A percentile compares a stretch with the other conserved stretches of the same genome.
Evolutionary conservation across 2,329 filamentous ascomycete genomes (phyloP).

Genomic region (Venturia pyrina): DNA sequence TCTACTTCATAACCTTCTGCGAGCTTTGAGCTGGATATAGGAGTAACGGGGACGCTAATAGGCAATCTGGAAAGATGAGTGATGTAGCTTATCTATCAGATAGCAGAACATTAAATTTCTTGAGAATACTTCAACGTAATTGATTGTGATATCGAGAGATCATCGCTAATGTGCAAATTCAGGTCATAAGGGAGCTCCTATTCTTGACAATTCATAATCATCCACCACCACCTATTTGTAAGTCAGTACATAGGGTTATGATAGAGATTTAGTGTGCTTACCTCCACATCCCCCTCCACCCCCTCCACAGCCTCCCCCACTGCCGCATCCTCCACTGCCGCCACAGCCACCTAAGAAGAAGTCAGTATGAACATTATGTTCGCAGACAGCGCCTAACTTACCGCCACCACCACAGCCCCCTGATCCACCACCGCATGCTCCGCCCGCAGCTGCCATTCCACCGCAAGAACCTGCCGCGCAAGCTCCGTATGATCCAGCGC

Average conservation of each 20-base stretch:
- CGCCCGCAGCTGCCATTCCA: constrained; percentile 24
- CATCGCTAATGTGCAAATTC: background rate
- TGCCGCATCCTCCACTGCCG: background rate
- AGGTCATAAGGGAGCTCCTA: background rate
- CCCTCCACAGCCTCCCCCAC: background rate
- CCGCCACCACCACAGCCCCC: constrained; percentile 29
- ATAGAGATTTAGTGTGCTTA: background rate
- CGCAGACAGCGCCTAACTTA: background rate
- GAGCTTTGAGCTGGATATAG: no score
- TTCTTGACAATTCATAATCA: background rate
- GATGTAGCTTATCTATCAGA: no score
- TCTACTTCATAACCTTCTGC: no score
- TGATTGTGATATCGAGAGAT: no score
- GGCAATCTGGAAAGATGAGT: no score
- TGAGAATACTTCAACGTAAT: no score
- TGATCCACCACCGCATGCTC: constrained; percentile 18
- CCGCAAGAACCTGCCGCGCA: constrained; percentile 43
- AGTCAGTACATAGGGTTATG: background rate
- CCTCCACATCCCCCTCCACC: constrained; percentile 6
- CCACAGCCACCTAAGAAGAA: background rate
- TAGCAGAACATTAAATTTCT: no score
- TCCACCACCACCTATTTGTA: background rate
- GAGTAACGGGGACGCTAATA: no score
- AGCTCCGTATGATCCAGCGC: constrained; percentile 32
- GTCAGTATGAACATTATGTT: constrained; percentile 13